Percentiles rank a stretch among this genome's conserved stretches.
phyloP scores from a whole-genome alignment of 2,329 filamentous ascomycete genomes.

The Phyllosticta capitalensis region DNA sequence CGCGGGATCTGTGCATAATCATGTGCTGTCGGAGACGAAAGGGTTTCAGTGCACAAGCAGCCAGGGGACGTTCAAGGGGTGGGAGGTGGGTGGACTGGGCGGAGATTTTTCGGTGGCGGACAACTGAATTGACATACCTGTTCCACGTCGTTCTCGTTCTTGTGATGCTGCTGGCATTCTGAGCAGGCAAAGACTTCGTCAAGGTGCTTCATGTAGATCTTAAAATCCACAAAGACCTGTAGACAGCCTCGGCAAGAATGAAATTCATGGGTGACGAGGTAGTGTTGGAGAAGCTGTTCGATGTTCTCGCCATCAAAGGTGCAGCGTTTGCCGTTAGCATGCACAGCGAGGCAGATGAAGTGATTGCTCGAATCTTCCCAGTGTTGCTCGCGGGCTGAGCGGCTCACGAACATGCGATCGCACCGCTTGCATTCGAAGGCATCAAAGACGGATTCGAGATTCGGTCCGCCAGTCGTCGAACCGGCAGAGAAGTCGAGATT shows the following conservation, averaged over 20 bases:
- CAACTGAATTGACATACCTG: slow-evolving; percentile 3
- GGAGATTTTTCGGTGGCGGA: background rate
- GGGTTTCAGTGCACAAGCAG: background rate
- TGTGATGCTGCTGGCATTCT: slow-evolving; percentile 3
- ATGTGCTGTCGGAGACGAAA: background rate
- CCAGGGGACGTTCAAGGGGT: too few relatives aligned
- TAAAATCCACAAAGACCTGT: background rate
- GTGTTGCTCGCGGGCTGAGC: slow-evolving; percentile 1
- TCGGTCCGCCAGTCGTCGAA: background rate
- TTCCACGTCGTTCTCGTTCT: background rate
- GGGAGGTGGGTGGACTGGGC: too few relatives aligned
- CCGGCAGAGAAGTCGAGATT: background rate
- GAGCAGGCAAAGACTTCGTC: background rate
- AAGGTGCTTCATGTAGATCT: background rate
- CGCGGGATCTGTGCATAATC: background rate
- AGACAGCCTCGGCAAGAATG: slow-evolving; percentile 2
- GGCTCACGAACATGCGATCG: background rate
- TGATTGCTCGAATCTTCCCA: background rate
- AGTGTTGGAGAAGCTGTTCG: background rate
- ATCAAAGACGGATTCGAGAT: background rate
- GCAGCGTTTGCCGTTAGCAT: background rate
- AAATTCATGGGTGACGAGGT: background rate
- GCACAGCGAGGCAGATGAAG: background rate
- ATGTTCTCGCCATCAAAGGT: background rate
- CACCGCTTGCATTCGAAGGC: slow-evolving; percentile 1